Evolutionary conservation across 2,329 filamentous ascomycete species (phyloP).

Genomic region (Chalara sp.): DNA sequence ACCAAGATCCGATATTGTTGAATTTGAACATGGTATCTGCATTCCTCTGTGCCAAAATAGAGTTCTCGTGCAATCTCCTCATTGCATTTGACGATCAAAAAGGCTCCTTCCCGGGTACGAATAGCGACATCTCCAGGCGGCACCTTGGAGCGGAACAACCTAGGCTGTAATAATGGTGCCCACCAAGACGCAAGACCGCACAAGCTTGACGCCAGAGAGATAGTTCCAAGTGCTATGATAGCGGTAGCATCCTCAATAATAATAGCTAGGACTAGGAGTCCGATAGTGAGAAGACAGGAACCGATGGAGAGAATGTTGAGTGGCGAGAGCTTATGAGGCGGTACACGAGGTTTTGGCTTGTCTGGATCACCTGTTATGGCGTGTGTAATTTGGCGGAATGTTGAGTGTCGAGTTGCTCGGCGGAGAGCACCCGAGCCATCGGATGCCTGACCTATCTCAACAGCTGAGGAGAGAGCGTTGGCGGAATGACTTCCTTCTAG

Average conservation of each 20-base stretch:
- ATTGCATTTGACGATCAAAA: conserved; percentile 49
- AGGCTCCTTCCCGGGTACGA: conserved; percentile 52
- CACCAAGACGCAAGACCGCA: conserved; percentile 52
- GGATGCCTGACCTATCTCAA: no score
- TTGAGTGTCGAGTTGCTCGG: conserved; percentile 4
- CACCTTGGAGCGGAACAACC: conserved; percentile 37
- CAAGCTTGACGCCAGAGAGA: conserved; percentile 46
- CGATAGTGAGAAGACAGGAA: conserved; percentile 42
- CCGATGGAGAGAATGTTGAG: conserved; percentile 46
- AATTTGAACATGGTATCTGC: conserved; percentile 43
- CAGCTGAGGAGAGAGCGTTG: no score
- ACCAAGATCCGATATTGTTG: conserved; percentile 46
- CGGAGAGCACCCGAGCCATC: neutral
- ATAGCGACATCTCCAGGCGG: conserved; percentile 55
- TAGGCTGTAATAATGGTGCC: conserved; percentile 46
- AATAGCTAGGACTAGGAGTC: conserved; percentile 38
- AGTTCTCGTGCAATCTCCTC: conserved; percentile 57
- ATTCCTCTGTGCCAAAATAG: conserved; percentile 54
- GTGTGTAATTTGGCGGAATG: conserved; percentile 12
- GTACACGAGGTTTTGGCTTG: conserved; percentile 40
- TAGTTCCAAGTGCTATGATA: conserved; percentile 42
- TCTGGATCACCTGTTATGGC: conserved; percentile 13
- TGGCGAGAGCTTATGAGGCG: conserved; percentile 41
- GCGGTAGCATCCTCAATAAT: conserved; percentile 43
- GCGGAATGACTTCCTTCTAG: no score